Evolutionary conservation across 2,329 filamentous ascomycete genomes (phyloP).

Genomic region (Ascocoryne sarcoides): DNA sequence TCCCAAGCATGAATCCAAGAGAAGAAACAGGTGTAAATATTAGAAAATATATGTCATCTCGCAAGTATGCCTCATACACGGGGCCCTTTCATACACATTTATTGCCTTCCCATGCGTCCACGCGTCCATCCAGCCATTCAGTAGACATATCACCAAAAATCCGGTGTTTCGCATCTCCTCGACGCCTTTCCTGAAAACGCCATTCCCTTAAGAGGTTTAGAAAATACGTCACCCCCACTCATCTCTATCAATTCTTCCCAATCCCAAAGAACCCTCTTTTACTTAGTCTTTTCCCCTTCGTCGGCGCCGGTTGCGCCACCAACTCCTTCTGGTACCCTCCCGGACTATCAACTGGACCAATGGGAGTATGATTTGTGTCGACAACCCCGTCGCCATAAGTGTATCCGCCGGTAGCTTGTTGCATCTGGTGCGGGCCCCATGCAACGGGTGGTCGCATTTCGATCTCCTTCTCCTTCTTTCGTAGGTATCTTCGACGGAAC

Average conservation of each 20-base stretch:
- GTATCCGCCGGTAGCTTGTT: constrained; percentile 20
- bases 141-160: not conserved
- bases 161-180: not conserved
- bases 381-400: constrained; percentile 14
- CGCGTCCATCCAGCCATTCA: no score
- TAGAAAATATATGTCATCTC: no score
- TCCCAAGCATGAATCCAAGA: no score
- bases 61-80: no score
- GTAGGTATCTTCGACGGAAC: constrained; percentile 65
- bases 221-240: no score
- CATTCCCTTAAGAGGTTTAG: no score
- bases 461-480: constrained; percentile 50
- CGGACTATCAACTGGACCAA: no score
- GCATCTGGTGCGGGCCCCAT: constrained; percentile 31
- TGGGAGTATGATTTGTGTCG: constrained; percentile 1
- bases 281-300: not conserved
- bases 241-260: not conserved
- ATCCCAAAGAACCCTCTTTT: not conserved
- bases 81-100: no score
- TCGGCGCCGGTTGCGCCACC: no score
- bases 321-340: not conserved
- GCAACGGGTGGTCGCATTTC: constrained; percentile 30
- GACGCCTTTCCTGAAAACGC: not conserved
- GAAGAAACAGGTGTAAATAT: no score
- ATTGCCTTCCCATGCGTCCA: not conserved